phyloP scores from a whole-genome alignment of 768 basidiomycete species.

The Tulasnella sp. region DNA sequence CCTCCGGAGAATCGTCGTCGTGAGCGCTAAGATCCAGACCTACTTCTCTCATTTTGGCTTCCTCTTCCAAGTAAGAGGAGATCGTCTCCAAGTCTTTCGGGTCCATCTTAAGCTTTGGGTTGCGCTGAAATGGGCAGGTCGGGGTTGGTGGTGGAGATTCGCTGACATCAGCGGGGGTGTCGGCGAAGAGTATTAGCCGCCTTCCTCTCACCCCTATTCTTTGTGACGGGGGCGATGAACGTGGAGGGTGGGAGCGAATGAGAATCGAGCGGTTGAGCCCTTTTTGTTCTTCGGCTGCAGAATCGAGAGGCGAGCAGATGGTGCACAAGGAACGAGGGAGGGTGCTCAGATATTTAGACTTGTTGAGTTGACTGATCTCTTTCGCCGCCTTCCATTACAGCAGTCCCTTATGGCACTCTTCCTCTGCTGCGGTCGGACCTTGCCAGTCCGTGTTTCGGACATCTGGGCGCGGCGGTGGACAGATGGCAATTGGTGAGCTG shows the following conservation, averaged over 20 bases:
- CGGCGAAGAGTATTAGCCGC: not conserved
- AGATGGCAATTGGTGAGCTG: not conserved
- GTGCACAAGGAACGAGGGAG: not conserved
- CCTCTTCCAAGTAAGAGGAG: conserved; percentile 5
- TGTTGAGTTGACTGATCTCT: conserved; percentile 10
- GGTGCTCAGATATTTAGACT: conserved; percentile 10
- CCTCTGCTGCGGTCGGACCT: conserved; percentile 8
- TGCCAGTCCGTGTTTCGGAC: not conserved
- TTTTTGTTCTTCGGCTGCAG: conserved; percentile 9
- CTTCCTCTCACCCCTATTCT: not conserved
- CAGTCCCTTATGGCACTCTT: not conserved
- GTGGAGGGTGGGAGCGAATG: conserved; percentile 19
- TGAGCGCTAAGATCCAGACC: not conserved
- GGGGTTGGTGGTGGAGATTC: not conserved
- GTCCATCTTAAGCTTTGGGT: conserved; percentile 20
- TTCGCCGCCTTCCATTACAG: not conserved
- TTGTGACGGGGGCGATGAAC: not conserved
- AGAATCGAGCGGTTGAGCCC: not conserved
- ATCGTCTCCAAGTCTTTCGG: not conserved
- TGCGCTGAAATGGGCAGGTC: not conserved
- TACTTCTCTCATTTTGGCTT: conserved; percentile 34
- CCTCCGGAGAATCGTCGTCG: not conserved
- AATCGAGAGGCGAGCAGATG: not conserved
- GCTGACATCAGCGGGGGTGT: not conserved
- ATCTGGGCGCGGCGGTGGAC: not conserved